Conservation (phyloP, 1,284 basidiomycete species). For the Xerocomus minutiporus region DNA sequence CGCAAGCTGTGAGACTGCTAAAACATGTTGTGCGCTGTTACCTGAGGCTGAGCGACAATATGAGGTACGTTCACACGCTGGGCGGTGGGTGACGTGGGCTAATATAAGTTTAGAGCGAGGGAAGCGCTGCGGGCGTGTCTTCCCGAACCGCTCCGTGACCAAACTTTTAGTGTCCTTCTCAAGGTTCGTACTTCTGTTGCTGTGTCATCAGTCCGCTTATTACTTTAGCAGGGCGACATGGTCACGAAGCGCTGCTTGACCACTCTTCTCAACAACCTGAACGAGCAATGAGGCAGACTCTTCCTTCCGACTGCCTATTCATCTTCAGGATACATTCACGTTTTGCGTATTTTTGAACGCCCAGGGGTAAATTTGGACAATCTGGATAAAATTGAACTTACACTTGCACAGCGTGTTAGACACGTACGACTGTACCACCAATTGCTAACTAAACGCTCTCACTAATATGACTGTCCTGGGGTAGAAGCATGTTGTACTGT, state of each 20-base stretch:
- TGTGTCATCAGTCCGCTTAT: conserved; percentile 4
- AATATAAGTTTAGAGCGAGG: conserved; percentile 62
- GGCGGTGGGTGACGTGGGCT: conserved; percentile 8
- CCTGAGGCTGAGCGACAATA: conserved; percentile 91
- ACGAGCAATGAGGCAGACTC: conserved; percentile 43
- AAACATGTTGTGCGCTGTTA: conserved; percentile 99
- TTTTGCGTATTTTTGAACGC: conserved; percentile 15
- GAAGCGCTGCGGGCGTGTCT: conserved; percentile 95
- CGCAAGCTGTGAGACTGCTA: conserved; percentile 91
- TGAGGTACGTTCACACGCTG: conserved; percentile 57
- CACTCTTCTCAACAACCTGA: conserved; percentile 90
- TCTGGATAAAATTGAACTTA: conserved; percentile 31
- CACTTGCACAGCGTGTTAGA: conserved; percentile 28
- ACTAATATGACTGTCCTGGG: conserved; percentile 32
- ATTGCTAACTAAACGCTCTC: conserved; percentile 30
- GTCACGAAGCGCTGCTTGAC: conserved; percentile 95
- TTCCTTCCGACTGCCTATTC: neutral
- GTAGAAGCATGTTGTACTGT: conserved; percentile 36
- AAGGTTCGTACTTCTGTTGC: conserved; percentile 51
- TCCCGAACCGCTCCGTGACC: conserved; percentile 94
- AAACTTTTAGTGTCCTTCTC: conserved; percentile 87
- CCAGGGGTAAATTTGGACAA: conserved; percentile 31
- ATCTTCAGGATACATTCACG: conserved; percentile 4
- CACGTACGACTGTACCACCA: conserved; percentile 31
- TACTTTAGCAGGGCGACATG: conserved; percentile 72